Percentiles rank a stretch among this genome's conserved stretches.
Conservation (phyloP, 2,329 filamentous ascomycete genomes). For the Helotiales sp. region DNA sequence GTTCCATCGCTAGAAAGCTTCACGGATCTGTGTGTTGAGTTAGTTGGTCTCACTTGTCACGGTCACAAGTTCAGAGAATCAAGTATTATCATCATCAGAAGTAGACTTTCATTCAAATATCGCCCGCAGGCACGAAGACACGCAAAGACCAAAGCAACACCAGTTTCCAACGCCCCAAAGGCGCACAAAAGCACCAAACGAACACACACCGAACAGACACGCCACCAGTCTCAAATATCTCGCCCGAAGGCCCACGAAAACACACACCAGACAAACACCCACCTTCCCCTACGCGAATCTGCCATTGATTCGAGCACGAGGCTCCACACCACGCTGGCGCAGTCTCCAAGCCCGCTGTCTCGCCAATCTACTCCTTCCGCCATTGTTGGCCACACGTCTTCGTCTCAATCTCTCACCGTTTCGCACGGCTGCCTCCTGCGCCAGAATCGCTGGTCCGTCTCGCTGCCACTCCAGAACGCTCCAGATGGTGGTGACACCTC, state of each 20-base stretch:
- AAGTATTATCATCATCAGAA: not conserved
- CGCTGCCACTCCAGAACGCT: not conserved
- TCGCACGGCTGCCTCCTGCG: not conserved
- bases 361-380: not conserved
- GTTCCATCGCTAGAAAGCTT: too few relatives aligned
- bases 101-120: not conserved
- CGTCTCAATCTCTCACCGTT: not conserved
- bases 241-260: not conserved
- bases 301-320: not conserved
- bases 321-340: not conserved
- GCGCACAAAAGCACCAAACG: not conserved
- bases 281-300: not conserved
- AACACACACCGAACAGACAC: not conserved
- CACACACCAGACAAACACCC: not conserved
- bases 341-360: constrained; percentile 1
- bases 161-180: not conserved
- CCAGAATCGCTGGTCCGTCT: not conserved
- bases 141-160: not conserved
- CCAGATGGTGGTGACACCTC: constrained; percentile 1
- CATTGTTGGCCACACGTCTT: not conserved
- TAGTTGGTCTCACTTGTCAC: not conserved
- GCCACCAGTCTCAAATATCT: not conserved
- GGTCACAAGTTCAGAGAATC: not conserved
- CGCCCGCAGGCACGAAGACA: not conserved
- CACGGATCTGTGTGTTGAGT: too few relatives aligned